These are phyloP conservation scores for Acacia concinna DNA, from an alignment of 331 rosid genomes.

Conservation along the genomic window DNA sequence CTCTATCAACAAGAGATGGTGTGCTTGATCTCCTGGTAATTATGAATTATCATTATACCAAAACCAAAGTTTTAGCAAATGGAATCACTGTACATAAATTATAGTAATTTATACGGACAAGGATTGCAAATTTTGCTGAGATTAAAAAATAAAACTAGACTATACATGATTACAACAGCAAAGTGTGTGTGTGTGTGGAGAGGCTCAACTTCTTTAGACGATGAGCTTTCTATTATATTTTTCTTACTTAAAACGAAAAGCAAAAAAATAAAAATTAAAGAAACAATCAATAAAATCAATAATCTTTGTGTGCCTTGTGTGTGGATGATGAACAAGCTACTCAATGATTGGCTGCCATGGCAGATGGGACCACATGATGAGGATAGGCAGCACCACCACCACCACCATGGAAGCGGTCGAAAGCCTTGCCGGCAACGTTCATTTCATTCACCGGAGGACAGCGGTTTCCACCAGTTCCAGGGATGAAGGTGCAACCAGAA, in stretches of 20 bases:
- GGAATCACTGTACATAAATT: neutral
- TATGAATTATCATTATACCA: neutral
- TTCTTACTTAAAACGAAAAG: neutral
- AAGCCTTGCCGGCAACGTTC: conserved; percentile 35
- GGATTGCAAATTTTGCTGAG: neutral
- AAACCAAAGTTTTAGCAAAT: neutral
- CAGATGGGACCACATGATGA: conserved; percentile 38
- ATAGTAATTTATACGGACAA: neutral
- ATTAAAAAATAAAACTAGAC: neutral
- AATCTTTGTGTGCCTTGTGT: neutral
- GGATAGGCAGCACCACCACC: conserved; percentile 12
- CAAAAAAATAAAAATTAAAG: neutral
- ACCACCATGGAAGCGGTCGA: neutral
- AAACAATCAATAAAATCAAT: conserved; percentile 19
- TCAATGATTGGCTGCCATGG: conserved; percentile 34
- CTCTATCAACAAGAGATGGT: neutral
- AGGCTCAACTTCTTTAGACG: neutral
- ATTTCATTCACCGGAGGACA: conserved; percentile 46
- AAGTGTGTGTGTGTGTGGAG: neutral
- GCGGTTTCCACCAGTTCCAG: conserved; percentile 47
- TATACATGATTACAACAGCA: neutral
- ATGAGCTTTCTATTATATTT: neutral
- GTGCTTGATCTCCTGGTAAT: neutral
- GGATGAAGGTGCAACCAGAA: conserved; percentile 58
- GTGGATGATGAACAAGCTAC: neutral